Evolutionary conservation across 305 asterid genomes (phyloP).

Genomic region (Ajuga reptans): DNA sequence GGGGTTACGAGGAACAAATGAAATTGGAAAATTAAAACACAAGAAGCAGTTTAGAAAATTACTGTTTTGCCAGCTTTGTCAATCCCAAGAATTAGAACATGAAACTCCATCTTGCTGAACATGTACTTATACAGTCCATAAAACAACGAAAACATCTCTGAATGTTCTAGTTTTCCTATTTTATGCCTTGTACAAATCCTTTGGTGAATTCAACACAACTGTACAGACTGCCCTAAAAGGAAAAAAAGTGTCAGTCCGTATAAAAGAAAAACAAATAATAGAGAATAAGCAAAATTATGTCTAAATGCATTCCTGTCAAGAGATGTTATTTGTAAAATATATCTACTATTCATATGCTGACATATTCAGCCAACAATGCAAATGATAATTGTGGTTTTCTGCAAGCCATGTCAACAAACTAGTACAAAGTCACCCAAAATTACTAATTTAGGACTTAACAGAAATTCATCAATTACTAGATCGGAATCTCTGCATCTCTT

Average conservation of each 20-base stretch:
- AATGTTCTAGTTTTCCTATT: conserved; percentile 20
- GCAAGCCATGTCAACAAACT: background rate
- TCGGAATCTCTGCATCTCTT: background rate
- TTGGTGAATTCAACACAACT: conserved; percentile 10
- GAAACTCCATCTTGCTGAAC: conserved; percentile 90
- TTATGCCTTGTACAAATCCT: conserved; percentile 18
- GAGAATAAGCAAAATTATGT: background rate
- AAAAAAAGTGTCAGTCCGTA: background rate
- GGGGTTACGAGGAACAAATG: background rate
- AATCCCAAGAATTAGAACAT: conserved; percentile 90
- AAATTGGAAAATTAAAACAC: background rate
- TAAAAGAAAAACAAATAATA: background rate
- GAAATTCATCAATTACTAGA: background rate
- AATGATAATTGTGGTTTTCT: background rate
- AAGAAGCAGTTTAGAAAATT: conserved; percentile 21
- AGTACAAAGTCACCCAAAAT: background rate
- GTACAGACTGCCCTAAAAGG: conserved; percentile 16
- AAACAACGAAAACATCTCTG: conserved; percentile 75
- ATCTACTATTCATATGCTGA: background rate
- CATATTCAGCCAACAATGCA: background rate
- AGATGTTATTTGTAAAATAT: background rate
- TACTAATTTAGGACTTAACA: background rate
- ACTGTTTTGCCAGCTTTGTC: conserved; percentile 98
- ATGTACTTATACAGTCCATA: conserved; percentile 84
- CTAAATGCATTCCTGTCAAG: background rate